Evolutionary conservation across 305 asterid genomes (phyloP), one percentile per base, ranked within the genome.

Genomic region (Fraxinus sp.): DNA sequence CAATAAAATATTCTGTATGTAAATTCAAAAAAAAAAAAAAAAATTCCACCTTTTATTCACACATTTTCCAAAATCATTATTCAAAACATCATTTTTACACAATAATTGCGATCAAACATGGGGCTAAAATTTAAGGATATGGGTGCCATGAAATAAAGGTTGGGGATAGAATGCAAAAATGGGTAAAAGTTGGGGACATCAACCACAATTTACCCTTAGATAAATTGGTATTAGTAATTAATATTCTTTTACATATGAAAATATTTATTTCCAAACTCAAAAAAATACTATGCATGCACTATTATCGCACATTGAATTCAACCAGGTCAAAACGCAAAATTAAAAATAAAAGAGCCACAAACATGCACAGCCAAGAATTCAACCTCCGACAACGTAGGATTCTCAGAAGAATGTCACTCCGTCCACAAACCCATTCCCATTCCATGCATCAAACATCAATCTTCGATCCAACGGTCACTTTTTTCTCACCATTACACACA

Each of bases 371-470:
- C 80, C 90, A 90, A 86, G 84, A 83, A 81, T 89, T 89, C 92
- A 89, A 83, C 88, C 89, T 87, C 97, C 95, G 94, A 82, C 83
- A 87, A 35, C 80, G 81, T 79, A 74, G 97, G 94, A 41, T 79
- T 88, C 86, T 84, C 83, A 78, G 83, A 85, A 77, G 66, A 81
- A 89, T 87, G 91, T 74, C 90, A 57, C 86, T 77, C 52, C 85
- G 89, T 86, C 88, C 92, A 83, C 90, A 57, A 64, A 85, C 75
- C 74, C 89, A 36, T 55, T 30, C 82, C 85, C 89, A 76, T 71
- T 84, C 84, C 84, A 78, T 79, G 64, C 82, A 80, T 83, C 83
- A 68, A 73, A 79, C 84, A 80, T 84, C 89, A 82, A 77, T 28
- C 81, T 82, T 84, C 86, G 59, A 83, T 86, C 91, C 86, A 79